phyloP scores from a whole-genome alignment of 257 asterid genomes.

The Solanum chiquidenum region DNA sequence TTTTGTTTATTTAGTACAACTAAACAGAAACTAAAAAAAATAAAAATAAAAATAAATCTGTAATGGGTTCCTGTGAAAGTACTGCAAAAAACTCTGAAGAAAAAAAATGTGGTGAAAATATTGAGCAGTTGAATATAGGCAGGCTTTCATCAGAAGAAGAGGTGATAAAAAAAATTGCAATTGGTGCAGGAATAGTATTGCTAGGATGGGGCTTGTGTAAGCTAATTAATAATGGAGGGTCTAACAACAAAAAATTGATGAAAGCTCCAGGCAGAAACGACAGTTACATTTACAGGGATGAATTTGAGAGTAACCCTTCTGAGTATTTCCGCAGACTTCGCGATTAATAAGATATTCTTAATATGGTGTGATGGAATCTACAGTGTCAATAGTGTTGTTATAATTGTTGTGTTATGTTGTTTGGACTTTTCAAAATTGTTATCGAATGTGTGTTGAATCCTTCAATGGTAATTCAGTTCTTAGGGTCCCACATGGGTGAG shows the following conservation, averaged over 20 bases:
- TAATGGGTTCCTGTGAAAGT: background rate
- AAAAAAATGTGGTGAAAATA: background rate
- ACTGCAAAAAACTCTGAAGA: background rate
- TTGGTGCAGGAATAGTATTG: background rate
- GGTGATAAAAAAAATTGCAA: background rate
- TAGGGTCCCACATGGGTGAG: too few relatives aligned
- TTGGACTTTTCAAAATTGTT: too few relatives aligned
- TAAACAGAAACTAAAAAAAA: background rate
- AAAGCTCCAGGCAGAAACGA: background rate
- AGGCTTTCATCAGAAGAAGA: background rate
- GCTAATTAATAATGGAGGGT: background rate
- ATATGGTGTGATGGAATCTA: background rate
- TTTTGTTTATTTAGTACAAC: background rate
- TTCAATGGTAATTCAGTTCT: too few relatives aligned
- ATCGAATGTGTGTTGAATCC: too few relatives aligned
- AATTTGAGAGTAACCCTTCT: background rate
- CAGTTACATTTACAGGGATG: background rate
- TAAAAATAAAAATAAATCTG: too few relatives aligned
- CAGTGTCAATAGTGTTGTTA: background rate
- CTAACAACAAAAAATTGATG: background rate
- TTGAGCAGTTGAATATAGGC: background rate
- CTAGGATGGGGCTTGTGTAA: background rate
- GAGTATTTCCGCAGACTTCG: background rate
- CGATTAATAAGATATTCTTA: background rate
- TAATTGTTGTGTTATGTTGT: too few relatives aligned